A percentile compares a stretch with the other conserved stretches of the same genome.
These are phyloP conservation scores for Stachybotrys chlorohalonatus DNA, from an alignment of 2,329 filamentous ascomycete species.

Conservation along the genomic window DNA sequence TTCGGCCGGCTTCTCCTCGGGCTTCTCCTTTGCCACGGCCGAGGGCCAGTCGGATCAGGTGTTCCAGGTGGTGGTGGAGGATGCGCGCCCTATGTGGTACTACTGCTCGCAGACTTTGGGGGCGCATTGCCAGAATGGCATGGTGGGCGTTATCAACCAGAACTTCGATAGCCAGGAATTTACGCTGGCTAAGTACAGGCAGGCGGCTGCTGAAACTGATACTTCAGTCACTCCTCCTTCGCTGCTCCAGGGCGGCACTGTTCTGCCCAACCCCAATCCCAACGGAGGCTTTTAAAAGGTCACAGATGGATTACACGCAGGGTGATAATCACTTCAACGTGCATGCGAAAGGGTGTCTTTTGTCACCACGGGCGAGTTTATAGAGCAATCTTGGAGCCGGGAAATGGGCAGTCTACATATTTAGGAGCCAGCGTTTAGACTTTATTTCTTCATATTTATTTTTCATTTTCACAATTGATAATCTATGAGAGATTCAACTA, in stretches of 20 bases:
- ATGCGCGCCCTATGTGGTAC: conserved; percentile 31
- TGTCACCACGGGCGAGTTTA: too few relatives aligned
- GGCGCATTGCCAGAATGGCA: conserved; percentile 38
- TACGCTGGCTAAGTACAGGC: conserved; percentile 27
- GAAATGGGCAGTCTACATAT: not conserved
- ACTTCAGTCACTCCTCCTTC: conserved; percentile 19
- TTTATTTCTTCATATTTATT: not conserved
- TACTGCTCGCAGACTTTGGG: conserved; percentile 32
- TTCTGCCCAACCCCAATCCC: conserved; percentile 33
- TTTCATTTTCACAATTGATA: not conserved
- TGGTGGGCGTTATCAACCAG: conserved; percentile 42
- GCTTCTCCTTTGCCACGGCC: conserved; percentile 30
- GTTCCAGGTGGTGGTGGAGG: conserved; percentile 34
- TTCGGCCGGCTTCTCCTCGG: conserved; percentile 32
- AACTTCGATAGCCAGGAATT: conserved; percentile 26
- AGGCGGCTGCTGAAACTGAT: conserved; percentile 21
- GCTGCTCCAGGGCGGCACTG: conserved; percentile 22
- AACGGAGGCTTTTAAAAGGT: conserved; percentile 20
- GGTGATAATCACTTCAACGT: not conserved
- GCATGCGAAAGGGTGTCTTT: too few relatives aligned
- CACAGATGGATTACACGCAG: not conserved
- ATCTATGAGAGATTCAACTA: not conserved
- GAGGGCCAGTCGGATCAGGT: conserved; percentile 27
- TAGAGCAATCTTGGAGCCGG: too few relatives aligned
- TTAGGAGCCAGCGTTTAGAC: not conserved